These are phyloP conservation scores for Parmelia sp. DNA, from an alignment of 495 filamentous ascomycete genomes.

Conservation along the genomic window DNA sequence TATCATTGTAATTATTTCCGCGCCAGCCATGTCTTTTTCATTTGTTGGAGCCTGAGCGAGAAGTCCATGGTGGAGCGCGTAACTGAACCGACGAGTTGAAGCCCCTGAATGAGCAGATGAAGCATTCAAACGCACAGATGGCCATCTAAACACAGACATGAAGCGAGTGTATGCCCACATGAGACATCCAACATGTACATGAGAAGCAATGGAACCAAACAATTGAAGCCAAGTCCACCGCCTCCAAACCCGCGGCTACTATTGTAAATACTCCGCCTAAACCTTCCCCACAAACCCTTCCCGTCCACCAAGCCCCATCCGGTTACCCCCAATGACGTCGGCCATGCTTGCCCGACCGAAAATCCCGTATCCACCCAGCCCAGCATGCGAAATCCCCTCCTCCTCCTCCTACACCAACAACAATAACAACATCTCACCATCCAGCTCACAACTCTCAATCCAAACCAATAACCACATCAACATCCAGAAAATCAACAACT, in stretches of 20 bases:
- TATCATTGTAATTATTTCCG: too few species aligned
- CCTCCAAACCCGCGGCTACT: neutral
- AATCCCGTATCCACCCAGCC: neutral
- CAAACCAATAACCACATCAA: neutral
- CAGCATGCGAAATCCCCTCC: neutral
- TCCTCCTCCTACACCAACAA: too few species aligned
- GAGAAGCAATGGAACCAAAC: neutral
- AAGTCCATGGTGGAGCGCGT: too few species aligned
- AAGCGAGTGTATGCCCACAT: neutral
- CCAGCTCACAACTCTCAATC: neutral
- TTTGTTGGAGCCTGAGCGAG: too few species aligned
- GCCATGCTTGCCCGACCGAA: neutral
- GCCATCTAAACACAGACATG: neutral
- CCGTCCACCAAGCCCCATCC: neutral
- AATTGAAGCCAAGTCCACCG: neutral
- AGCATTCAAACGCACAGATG: neutral
- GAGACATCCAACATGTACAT: too few species aligned
- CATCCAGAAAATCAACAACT: neutral
- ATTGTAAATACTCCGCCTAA: neutral
- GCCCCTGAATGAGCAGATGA: neutral
- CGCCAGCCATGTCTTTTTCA: too few species aligned
- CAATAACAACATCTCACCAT: neutral
- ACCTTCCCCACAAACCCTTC: neutral
- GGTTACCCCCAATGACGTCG: neutral
- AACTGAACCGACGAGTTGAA: neutral